A percentile compares a stretch with the other conserved stretches of the same genome.
These are phyloP conservation scores for Dendrobium officinale DNA, from an alignment of 106 monocot genomes.

Conservation along the genomic window DNA sequence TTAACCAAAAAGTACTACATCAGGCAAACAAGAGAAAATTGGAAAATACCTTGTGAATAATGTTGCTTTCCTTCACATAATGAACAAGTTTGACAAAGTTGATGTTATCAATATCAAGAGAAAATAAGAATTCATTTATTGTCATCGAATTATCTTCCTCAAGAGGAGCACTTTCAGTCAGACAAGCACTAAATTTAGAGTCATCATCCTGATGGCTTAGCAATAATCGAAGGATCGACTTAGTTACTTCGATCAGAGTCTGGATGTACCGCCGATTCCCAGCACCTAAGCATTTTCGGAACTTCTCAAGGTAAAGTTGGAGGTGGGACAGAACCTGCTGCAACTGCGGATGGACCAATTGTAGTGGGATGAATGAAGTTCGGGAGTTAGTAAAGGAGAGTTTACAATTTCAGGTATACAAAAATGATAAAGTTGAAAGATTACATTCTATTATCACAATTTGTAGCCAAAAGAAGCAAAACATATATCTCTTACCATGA, in stretches of 20 bases:
- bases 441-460: neutral
- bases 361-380: neutral
- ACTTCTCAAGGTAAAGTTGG: constrained; percentile 56
- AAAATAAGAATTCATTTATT: constrained; percentile 90
- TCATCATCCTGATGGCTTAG: constrained; percentile 16
- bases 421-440: neutral
- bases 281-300: constrained; percentile 52
- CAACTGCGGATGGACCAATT: constrained; percentile 2
- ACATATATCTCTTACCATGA: neutral
- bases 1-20: neutral
- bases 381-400: neutral
- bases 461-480: neutral
- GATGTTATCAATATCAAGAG: constrained; percentile 92
- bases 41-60: constrained; percentile 75
- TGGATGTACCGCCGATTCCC: constrained; percentile 92
- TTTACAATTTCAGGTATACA: neutral
- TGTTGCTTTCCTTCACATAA: constrained; percentile 83
- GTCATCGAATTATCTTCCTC: constrained; percentile 46
- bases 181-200: constrained; percentile 4
- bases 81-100: constrained; percentile 78
- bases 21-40: neutral
- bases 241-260: constrained; percentile 54
- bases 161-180: neutral
- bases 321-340: constrained; percentile 54
- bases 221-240: constrained; percentile 52